Conservation (phyloP, 352 stramenopile species). For the Phytophthora pisi region DNA sequence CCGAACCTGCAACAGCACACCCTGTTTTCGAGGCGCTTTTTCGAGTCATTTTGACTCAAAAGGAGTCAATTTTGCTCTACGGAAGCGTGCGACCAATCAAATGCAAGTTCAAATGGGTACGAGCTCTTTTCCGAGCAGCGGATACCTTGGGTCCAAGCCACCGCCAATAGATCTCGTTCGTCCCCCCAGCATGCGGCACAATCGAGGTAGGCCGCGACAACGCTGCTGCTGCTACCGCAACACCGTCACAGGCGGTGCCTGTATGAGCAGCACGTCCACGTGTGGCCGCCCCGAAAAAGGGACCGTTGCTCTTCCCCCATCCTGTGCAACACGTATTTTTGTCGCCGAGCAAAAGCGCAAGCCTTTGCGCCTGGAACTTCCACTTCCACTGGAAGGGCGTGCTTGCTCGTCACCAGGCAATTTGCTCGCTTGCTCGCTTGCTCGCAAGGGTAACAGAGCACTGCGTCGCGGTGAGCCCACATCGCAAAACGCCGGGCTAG, state of each 20-base stretch:
- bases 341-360: constrained; percentile 10
- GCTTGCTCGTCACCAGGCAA: not conserved
- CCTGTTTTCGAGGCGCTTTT: too few species aligned
- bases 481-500: constrained; percentile 16
- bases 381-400: not conserved
- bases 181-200: too few species aligned
- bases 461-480: not conserved
- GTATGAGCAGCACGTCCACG: not conserved
- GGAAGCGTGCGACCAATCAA: too few species aligned
- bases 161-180: too few species aligned
- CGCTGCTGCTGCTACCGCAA: not conserved
- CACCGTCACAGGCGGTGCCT: not conserved
- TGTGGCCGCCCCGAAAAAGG: constrained; percentile 14
- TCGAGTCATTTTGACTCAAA: too few species aligned
- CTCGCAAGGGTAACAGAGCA: not conserved
- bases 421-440: not conserved
- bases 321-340: constrained; percentile 21
- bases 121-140: too few species aligned
- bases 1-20: not conserved
- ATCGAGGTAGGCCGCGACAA: not conserved
- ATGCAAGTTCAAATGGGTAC: too few species aligned
- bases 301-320: constrained; percentile 8
- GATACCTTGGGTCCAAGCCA: too few species aligned
- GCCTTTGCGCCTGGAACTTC: constrained; percentile 1
- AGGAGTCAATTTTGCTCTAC: too few species aligned